These are phyloP conservation scores for Xylariomycetidae sp. DNA, from an alignment of 2,329 filamentous ascomycete species.

Conservation along the genomic window DNA sequence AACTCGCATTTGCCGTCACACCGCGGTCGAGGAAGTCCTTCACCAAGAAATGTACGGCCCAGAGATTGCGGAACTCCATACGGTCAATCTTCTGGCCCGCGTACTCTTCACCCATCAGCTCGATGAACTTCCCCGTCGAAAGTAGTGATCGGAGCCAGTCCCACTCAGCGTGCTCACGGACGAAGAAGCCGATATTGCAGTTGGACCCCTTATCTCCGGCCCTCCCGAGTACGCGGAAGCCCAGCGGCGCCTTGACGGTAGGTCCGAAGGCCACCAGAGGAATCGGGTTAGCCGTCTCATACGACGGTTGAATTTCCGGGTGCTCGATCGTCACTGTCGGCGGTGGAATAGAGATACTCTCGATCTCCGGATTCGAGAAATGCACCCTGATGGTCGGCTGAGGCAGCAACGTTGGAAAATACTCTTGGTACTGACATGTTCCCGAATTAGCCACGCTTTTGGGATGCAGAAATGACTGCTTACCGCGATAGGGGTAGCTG, in stretches of 20 bases:
- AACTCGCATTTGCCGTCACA: slow-evolving; percentile 36
- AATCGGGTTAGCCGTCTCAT: background rate
- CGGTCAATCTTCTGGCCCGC: slow-evolving; percentile 27
- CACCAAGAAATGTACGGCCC: slow-evolving; percentile 37
- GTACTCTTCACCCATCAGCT: slow-evolving; percentile 34
- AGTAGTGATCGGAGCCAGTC: slow-evolving; percentile 31
- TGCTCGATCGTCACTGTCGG: slow-evolving; percentile 5
- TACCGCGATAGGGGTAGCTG: slow-evolving; percentile 3
- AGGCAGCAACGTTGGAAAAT: slow-evolving; percentile 7
- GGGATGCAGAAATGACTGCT: background rate
- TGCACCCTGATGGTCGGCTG: slow-evolving; percentile 4
- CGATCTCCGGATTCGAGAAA: slow-evolving; percentile 3
- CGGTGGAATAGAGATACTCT: slow-evolving; percentile 4
- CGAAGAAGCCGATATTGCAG: slow-evolving; percentile 8
- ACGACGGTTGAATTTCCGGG: slow-evolving; percentile 3
- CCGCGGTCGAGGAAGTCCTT: slow-evolving; percentile 32
- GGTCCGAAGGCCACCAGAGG: slow-evolving; percentile 1
- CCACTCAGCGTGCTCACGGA: slow-evolving; percentile 29
- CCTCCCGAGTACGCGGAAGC: slow-evolving; percentile 7
- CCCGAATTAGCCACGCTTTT: background rate
- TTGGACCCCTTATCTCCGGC: slow-evolving; percentile 9
- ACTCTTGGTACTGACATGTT: slow-evolving; percentile 7
- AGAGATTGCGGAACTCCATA: slow-evolving; percentile 32
- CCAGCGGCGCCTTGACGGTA: slow-evolving; percentile 2
- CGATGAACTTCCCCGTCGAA: slow-evolving; percentile 26